Percentiles rank a stretch among this genome's conserved stretches.
Evolutionary conservation across 1,139 yeast genomes (phyloP).

Genomic region (Debaryomyces psychrophilus): DNA sequence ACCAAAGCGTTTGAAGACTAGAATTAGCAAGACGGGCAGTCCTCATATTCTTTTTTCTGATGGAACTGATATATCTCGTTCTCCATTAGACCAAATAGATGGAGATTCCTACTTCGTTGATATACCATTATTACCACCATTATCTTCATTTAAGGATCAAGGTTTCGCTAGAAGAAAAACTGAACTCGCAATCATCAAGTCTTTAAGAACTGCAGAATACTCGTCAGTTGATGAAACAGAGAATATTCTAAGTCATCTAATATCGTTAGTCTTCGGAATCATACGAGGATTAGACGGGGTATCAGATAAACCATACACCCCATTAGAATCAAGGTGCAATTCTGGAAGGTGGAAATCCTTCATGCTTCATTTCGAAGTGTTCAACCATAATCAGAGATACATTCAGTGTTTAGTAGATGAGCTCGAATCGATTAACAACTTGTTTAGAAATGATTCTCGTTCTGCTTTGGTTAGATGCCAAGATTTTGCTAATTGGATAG

Average conservation of each 20-base stretch:
- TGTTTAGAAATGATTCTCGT: slow-evolving; percentile 13
- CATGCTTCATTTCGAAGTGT: slow-evolving; percentile 6
- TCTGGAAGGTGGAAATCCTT: slow-evolving; percentile 5
- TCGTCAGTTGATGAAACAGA: slow-evolving; percentile 8
- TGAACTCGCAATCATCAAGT: slow-evolving; percentile 31
- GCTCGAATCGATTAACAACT: slow-evolving; percentile 14
- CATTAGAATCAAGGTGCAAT: slow-evolving; percentile 13
- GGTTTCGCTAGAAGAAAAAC: slow-evolving; percentile 34
- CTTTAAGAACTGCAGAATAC: slow-evolving; percentile 16
- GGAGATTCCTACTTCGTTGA: slow-evolving; percentile 17
- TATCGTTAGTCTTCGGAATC: slow-evolving; percentile 16
- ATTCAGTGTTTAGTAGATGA: slow-evolving; percentile 17
- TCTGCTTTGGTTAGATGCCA: slow-evolving; percentile 19
- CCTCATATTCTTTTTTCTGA: slow-evolving; percentile 5
- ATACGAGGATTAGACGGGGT: slow-evolving; percentile 5
- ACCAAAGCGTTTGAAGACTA: neutral
- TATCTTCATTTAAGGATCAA: slow-evolving; percentile 35
- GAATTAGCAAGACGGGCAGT: neutral
- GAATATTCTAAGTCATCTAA: slow-evolving; percentile 14
- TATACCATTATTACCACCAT: slow-evolving; percentile 30
- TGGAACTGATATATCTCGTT: neutral
- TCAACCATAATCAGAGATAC: slow-evolving; percentile 15
- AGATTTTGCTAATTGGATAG: slow-evolving; percentile 17
- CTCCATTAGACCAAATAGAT: slow-evolving; percentile 5
- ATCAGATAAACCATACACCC: slow-evolving; percentile 8